These are phyloP conservation scores for Wickerhamomyces pijperi DNA, from an alignment of 805 yeast genomes.

Conservation along the genomic window DNA sequence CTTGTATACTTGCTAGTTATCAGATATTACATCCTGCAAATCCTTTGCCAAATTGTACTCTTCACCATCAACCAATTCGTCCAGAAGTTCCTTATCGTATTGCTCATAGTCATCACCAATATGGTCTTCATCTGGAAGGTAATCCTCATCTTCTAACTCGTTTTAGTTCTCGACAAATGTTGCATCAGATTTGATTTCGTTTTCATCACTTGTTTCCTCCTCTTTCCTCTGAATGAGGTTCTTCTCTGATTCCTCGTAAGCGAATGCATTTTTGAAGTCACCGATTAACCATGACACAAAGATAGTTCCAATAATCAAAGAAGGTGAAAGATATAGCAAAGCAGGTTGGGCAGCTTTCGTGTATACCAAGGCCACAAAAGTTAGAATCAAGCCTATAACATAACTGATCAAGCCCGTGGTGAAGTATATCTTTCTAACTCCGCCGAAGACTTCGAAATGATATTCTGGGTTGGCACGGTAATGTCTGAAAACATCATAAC, in stretches of 20 bases:
- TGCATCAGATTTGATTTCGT: too few relatives aligned
- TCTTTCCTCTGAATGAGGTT: constrained; percentile 8
- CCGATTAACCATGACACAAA: constrained; percentile 25
- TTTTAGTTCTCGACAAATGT: too few relatives aligned
- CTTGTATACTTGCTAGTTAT: too few relatives aligned
- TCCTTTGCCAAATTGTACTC: too few relatives aligned
- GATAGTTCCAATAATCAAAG: constrained; percentile 23
- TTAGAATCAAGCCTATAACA: constrained; percentile 29
- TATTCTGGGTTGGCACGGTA: constrained; percentile 26
- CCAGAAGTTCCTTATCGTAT: too few relatives aligned
- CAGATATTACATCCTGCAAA: too few relatives aligned
- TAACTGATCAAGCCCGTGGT: constrained; percentile 34
- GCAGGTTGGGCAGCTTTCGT: constrained; percentile 55
- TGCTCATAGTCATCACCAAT: not conserved
- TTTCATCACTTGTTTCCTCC: not conserved
- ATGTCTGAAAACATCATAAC: constrained; percentile 38
- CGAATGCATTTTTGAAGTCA: constrained; percentile 23
- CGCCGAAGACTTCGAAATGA: constrained; percentile 18
- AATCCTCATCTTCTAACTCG: not conserved
- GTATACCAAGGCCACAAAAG: constrained; percentile 28
- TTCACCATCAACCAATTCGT: too few relatives aligned
- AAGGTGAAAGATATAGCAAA: constrained; percentile 50
- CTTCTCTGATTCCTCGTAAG: constrained; percentile 12
- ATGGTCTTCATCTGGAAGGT: too few relatives aligned
- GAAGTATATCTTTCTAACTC: constrained; percentile 32